Evolutionary conservation across 768 basidiomycete species (phyloP), one percentile per base, ranked within the genome.

Genomic region (Dentipellis fragilis): DNA sequence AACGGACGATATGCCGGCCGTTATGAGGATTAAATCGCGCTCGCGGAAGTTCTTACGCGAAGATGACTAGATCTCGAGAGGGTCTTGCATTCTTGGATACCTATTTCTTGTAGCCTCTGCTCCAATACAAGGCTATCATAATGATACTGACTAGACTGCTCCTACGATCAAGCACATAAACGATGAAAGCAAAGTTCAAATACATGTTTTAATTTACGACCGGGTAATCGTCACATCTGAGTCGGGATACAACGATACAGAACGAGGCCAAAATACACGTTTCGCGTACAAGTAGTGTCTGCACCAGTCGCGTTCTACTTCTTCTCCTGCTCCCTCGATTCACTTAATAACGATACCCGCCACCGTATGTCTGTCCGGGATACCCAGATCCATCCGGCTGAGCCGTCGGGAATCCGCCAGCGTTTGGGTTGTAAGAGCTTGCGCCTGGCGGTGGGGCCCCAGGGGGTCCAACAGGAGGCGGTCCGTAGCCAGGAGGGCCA

Each of bases 11-110:
- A 75, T 89, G 6, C 83, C 84, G 2, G 88, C 87, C 9, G 74
- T 88, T 34, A 90, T 89, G 88, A 88, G 84, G 39, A 79, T 89
- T 64, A 29, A 29, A 22, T 83, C 51, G 71, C 69, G 49, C 73
- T 82, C 23, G 51, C 60, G 39, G 61, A 62, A 29, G 29, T 29
- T 29, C 6, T 6, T 29, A 49, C 16, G 16, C 10, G 19, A 10
- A 36, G 10, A 22, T 23, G 10, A n/a, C 37, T 14, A 38, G 4
- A n/a, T 4, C 17, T 14, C 54, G 23, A 35, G 35, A 0, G n/a
- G 29, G 40, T 34, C 17, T 40, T 3, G 49, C 19, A 5, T 19
- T 12, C 49, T 16, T 45, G 29, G 40, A 42, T 9, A 42, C 19
- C 29, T 49, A n/a, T 10, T 34, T 22, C 19, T 49, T 22, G 48